A percentile compares a stretch with the other conserved stretches of the same genome.
These are phyloP conservation scores for Tremella fuciformis DNA, from an alignment of 768 basidiomycete species.

Conservation along the genomic window DNA sequence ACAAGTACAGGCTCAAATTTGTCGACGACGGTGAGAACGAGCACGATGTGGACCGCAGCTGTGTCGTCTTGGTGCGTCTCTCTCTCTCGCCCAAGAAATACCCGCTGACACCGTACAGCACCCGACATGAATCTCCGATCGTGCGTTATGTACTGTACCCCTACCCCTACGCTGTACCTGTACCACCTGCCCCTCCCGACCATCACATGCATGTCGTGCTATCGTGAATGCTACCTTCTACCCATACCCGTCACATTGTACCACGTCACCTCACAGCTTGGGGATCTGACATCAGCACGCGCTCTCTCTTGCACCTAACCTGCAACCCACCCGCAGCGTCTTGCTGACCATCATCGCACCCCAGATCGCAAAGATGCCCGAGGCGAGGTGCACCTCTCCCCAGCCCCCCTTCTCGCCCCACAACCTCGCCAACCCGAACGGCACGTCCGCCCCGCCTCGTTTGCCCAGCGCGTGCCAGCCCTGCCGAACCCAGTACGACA, in stretches of 20 bases:
- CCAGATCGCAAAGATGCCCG: conserved; percentile 77
- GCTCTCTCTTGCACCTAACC: neutral
- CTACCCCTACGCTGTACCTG: too few relatives aligned
- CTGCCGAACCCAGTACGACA: conserved; percentile 77
- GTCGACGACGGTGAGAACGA: conserved; percentile 46
- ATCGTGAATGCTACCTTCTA: too few relatives aligned
- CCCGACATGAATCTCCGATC: too few relatives aligned
- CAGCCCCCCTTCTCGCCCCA: conserved; percentile 41
- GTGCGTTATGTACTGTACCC: too few relatives aligned
- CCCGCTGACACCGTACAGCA: too few relatives aligned
- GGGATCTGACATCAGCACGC: too few relatives aligned
- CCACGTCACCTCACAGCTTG: too few relatives aligned
- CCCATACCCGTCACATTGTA: too few relatives aligned
- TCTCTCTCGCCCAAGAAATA: neutral
- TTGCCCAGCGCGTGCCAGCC: conserved; percentile 72
- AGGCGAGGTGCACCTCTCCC: conserved; percentile 73
- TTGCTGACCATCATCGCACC: conserved; percentile 98
- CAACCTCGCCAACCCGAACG: conserved; percentile 51
- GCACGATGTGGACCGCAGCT: conserved; percentile 29
- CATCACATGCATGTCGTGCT: too few relatives aligned
- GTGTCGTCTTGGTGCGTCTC: conserved; percentile 45
- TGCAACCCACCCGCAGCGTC: conserved; percentile 71
- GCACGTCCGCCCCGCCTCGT: conserved; percentile 60
- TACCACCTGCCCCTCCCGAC: too few relatives aligned
- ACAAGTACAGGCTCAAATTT: conserved; percentile 43